Conservation (phyloP, 306 rosid species). For the Glycine tomentella region DNA sequence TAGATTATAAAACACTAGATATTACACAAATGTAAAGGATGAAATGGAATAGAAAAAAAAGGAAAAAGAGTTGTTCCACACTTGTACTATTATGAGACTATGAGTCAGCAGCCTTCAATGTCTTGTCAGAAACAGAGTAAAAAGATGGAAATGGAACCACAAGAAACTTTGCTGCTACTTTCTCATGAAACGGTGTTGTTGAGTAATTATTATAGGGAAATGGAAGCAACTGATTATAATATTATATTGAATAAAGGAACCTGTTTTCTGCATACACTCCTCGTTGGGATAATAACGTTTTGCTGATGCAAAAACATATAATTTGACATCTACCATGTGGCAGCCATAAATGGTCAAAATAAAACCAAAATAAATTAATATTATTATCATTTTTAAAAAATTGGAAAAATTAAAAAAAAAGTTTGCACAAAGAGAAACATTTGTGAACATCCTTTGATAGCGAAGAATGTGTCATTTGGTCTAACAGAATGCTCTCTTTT, state of each 20-base stretch:
- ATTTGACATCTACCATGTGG: conserved; percentile 34
- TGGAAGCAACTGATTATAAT: conserved; percentile 3
- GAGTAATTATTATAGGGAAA: conserved; percentile 7
- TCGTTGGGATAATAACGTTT: too few species aligned
- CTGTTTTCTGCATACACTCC: conserved; percentile 7
- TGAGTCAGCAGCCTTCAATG: too few species aligned
- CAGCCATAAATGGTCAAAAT: conserved; percentile 11
- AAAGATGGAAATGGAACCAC: conserved; percentile 5
- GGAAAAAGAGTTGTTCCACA: too few species aligned
- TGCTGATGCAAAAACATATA: conserved; percentile 9
- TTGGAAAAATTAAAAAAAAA: too few species aligned
- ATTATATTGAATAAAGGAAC: neutral
- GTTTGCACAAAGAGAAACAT: too few species aligned
- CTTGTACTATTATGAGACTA: too few species aligned
- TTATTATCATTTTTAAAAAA: too few species aligned
- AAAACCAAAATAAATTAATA: neutral
- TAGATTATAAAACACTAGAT: too few species aligned
- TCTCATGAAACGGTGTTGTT: conserved; percentile 27
- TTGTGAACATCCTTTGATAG: too few species aligned
- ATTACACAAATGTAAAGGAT: too few species aligned
- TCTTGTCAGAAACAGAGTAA: conserved; percentile 19
- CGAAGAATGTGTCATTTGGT: conserved; percentile 49
- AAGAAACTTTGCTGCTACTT: neutral
- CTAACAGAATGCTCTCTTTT: conserved; percentile 5
- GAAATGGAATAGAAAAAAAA: too few species aligned